Conservation (phyloP, 2,329 filamentous ascomycete genomes). For the Alternaria solani region DNA sequence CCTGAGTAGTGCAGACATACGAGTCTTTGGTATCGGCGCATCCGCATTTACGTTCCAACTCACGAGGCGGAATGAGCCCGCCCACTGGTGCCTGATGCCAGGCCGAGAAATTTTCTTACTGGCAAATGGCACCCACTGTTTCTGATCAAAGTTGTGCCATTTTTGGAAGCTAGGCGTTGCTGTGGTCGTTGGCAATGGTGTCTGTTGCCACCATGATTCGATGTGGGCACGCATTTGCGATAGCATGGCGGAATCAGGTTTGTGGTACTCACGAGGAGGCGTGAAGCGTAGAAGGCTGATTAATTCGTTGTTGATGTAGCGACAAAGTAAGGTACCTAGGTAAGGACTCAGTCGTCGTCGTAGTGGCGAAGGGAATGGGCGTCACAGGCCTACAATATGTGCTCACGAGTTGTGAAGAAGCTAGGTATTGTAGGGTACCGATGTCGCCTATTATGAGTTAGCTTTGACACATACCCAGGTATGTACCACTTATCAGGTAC, state of each 20-base stretch:
- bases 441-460: neutral
- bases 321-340: neutral
- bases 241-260: conserved; percentile 2
- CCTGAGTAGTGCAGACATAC: conserved; percentile 8
- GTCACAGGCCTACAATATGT: neutral
- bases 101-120: neutral
- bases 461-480: neutral
- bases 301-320: neutral
- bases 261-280: neutral
- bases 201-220: conserved; percentile 12
- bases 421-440: neutral
- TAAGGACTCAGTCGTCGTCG: neutral
- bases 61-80: conserved; percentile 10
- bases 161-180: conserved; percentile 8
- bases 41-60: conserved; percentile 8
- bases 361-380: neutral
- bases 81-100: conserved; percentile 3
- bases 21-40: neutral
- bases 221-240: conserved; percentile 6
- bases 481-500: neutral
- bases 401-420: neutral
- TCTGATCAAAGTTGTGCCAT: conserved; percentile 5
- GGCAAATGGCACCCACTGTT: neutral
- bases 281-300: neutral
- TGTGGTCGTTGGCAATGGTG: conserved; percentile 5